Evolutionary conservation across 306 rosid genomes (phyloP).

Genomic region (Carpinus fangiana): DNA sequence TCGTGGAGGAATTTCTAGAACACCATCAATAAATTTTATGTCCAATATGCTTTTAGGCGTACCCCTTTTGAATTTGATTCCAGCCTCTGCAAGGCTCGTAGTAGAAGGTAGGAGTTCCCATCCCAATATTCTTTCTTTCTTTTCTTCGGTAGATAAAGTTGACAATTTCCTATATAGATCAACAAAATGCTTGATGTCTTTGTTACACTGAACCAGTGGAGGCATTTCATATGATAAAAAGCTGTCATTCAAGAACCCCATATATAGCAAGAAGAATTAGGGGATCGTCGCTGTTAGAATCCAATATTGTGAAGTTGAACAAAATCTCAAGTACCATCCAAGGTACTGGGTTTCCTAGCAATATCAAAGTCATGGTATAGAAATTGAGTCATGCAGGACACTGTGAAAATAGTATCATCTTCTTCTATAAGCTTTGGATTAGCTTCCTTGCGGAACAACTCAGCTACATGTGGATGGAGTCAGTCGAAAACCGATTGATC

Average conservation of each 20-base stretch:
- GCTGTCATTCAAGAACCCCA: neutral
- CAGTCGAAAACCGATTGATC: too few relatives aligned
- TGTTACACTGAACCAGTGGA: too few relatives aligned
- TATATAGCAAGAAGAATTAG: neutral
- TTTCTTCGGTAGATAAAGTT: neutral
- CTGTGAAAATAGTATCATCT: slow-evolving; percentile 4
- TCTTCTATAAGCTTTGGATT: neutral
- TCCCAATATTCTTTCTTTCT: neutral
- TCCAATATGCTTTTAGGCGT: neutral
- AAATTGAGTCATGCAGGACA: neutral
- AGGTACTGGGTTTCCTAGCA: slow-evolving; percentile 11
- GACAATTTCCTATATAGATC: slow-evolving; percentile 4
- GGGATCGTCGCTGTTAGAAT: neutral
- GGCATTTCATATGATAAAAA: neutral
- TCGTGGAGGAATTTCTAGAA: neutral
- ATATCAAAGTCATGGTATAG: slow-evolving; percentile 13
- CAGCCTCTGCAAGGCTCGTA: neutral
- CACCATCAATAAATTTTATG: neutral
- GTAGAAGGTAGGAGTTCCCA: slow-evolving; percentile 1
- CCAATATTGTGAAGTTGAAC: neutral
- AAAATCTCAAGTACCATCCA: slow-evolving; percentile 23
- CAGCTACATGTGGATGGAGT: neutral
- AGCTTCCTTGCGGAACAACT: slow-evolving; percentile 15
- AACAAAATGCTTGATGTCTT: slow-evolving; percentile 12
- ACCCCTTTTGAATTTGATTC: slow-evolving; percentile 4